A percentile compares a stretch with the other conserved stretches of the same genome.
phyloP scores from a whole-genome alignment of 2,329 filamentous ascomycete species.

The Macrophomina pseudophaseolina region DNA sequence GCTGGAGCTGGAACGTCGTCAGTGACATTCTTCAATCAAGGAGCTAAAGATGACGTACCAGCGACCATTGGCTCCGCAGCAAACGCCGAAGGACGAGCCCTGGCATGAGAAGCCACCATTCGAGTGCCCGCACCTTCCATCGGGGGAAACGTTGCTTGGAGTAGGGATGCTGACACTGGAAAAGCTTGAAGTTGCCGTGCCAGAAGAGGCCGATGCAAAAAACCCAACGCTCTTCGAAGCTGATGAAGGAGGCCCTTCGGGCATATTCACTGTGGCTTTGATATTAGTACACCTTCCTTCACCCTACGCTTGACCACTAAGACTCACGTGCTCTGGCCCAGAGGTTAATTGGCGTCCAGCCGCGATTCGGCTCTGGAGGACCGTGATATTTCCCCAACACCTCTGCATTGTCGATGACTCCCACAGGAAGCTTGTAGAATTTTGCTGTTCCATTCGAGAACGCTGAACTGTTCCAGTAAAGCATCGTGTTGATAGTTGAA shows the following conservation, averaged over 20 bases:
- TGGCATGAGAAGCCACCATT: conserved; percentile 1
- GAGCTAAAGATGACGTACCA: not conserved
- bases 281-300: not conserved
- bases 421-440: conserved; percentile 38
- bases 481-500: conserved; percentile 32
- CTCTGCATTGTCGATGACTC: conserved; percentile 33
- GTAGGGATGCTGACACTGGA: conserved; percentile 1
- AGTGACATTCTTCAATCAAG: not conserved
- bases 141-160: conserved; percentile 4
- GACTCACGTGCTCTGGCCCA: conserved; percentile 12
- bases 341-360: conserved; percentile 37
- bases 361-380: conserved; percentile 30
- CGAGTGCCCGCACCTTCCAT: not conserved
- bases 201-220: not conserved
- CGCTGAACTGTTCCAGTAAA: conserved; percentile 40
- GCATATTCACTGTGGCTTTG: not conserved
- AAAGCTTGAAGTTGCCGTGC: conserved; percentile 1
- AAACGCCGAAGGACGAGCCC: not conserved
- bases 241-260: not conserved
- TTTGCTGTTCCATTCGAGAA: conserved; percentile 39
- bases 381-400: conserved; percentile 39
- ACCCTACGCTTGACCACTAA: not conserved
- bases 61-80: not conserved
- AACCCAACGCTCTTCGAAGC: not conserved
- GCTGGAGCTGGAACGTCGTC: not conserved